Conservation (phyloP, 2,329 filamentous ascomycete genomes). For the Plectosphaerella plurivora region DNA sequence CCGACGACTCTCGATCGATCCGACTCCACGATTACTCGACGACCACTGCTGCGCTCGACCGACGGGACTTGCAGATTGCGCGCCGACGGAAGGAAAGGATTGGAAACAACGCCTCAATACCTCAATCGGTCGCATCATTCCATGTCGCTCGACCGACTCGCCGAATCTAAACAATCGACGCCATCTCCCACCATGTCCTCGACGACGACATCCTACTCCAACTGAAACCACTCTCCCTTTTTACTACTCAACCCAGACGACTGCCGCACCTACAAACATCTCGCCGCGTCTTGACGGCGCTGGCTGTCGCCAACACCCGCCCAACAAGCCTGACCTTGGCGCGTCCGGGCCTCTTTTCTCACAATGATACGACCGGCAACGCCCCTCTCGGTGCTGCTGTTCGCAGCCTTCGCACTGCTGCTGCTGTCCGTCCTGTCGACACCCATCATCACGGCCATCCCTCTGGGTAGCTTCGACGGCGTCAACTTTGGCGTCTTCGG, state of each 20-base stretch:
- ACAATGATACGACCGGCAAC: slow-evolving; percentile 89
- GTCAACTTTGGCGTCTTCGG: slow-evolving; percentile 91
- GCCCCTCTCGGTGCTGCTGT: slow-evolving; percentile 79
- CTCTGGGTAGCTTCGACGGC: slow-evolving; percentile 71
- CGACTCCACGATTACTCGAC: no score
- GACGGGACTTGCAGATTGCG: no score
- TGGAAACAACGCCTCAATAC: not conserved
- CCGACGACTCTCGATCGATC: no score
- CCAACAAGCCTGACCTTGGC: slow-evolving; percentile 10
- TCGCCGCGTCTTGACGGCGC: slow-evolving; percentile 42
- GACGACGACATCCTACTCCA: not conserved
- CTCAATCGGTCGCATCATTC: no score
- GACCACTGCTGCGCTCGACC: no score
- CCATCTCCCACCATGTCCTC: not conserved
- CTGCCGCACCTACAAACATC: slow-evolving; percentile 6
- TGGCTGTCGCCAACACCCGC: slow-evolving; percentile 20
- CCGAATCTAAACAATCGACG: no score
- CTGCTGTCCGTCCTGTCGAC: slow-evolving; percentile 87
- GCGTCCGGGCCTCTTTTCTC: slow-evolving; percentile 9
- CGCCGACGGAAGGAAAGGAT: not conserved
- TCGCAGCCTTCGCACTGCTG: slow-evolving; percentile 79
- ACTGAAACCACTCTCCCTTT: not conserved
- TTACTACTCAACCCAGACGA: no score
- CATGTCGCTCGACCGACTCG: no score
- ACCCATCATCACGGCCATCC: slow-evolving; percentile 80